These are phyloP conservation scores for Eucalyptus grandis DNA, from an alignment of 345 rosid genomes.

Conservation along the genomic window DNA sequence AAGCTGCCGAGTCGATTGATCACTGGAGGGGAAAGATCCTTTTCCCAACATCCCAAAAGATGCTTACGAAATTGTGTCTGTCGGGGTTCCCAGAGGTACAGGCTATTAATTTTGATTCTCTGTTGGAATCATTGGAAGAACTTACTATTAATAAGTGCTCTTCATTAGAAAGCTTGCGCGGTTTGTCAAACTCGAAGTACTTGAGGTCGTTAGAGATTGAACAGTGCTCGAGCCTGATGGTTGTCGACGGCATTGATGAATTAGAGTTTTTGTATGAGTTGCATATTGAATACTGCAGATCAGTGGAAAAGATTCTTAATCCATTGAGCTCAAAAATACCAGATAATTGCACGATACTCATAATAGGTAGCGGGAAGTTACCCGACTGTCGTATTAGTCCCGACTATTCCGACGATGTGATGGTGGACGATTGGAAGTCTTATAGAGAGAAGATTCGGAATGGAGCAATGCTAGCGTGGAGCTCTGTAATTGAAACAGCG, in stretches of 20 bases:
- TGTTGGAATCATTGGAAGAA: too few species aligned
- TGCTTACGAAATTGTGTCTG: rapidly evolving
- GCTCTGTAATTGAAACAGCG: too few species aligned
- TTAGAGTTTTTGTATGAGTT: rapidly evolving
- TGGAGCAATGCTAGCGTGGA: too few species aligned
- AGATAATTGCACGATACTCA: rapidly evolving
- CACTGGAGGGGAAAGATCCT: too few species aligned
- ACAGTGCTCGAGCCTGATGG: rapidly evolving
- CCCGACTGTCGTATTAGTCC: too few species aligned
- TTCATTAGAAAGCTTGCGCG: background rate
- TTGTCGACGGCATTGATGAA: background rate
- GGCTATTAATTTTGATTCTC: background rate
- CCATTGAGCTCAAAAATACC: background rate
- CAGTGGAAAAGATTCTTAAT: background rate
- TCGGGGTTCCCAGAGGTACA: rapidly evolving
- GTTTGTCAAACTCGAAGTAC: background rate
- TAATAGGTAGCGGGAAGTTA: too few species aligned
- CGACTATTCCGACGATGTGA: too few species aligned
- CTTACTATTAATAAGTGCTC: background rate
- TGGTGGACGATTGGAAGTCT: background rate
- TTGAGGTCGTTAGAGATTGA: rapidly evolving
- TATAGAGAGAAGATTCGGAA: too few species aligned
- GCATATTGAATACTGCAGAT: rapidly evolving
- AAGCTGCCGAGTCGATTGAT: background rate
- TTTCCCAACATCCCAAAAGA: too few species aligned